Evolutionary conservation across 2,329 filamentous ascomycete species (phyloP), one percentile per base, ranked within the genome.

Genomic region (Colletotrichum sublineola): DNA sequence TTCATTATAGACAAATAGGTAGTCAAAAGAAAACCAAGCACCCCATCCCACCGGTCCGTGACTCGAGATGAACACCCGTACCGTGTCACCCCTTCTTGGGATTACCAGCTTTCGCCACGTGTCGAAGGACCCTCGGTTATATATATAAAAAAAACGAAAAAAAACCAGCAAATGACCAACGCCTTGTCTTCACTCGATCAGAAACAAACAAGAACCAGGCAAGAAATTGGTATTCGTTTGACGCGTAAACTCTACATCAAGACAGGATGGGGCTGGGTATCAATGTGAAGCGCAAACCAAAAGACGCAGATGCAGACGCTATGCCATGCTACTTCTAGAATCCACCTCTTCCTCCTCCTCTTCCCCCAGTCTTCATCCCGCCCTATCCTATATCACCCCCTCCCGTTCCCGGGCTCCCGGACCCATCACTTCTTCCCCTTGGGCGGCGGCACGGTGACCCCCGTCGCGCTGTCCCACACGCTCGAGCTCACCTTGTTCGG

Each of bases 391-490:
- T 15, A 1, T 42, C 14, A 15, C 14, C 2, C 14, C 12, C 15
- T 6, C 15, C 40, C 40, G 38, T 14, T 40, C 3, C 12, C 40
- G 40, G 40, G 15, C 40, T 18, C 53, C 18, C 42, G 42, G 15
- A 20, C 15, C 42, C 42, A n/a, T 58, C 20, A 73, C 63, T 67
- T 71, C 73, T 75, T 78, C 15, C 64, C 76, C 76, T 78, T 81
- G 52, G 80, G 80, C 67, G 75, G 78, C 63, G 77, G 70, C 14
- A 85, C 80, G 76, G 80, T 81, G 75, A 88, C 80, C 4, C 84
- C 87, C 73, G 82, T 84, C 29, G 86, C 93, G 77, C 92, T 94
- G 40, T 86, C 87, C 94, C 94, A 96, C 6, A 96, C 92, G 77
- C 92, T 94, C 62, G 92, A 90, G 63, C 87, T 87, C 12, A 96